These are phyloP conservation scores for Lasiodiplodia theobromae DNA, from an alignment of 2,329 filamentous ascomycete genomes.

Conservation along the genomic window DNA sequence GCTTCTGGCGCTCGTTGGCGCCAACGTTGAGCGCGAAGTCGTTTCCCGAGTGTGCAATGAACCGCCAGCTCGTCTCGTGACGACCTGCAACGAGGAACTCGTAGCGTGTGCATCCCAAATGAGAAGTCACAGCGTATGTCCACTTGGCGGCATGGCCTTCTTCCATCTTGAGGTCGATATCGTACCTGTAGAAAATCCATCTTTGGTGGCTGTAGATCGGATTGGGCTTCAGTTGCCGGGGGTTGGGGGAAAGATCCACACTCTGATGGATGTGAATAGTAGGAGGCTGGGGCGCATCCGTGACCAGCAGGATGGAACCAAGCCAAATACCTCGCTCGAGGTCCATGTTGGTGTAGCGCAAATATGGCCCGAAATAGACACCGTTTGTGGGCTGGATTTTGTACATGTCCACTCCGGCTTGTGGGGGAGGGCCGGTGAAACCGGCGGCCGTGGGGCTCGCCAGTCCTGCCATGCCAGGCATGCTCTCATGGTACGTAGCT, in stretches of 20 bases:
- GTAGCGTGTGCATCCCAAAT: slow-evolving; percentile 96
- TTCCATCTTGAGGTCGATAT: slow-evolving; percentile 87
- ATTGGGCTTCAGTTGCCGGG: slow-evolving; percentile 80
- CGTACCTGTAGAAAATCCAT: slow-evolving; percentile 96
- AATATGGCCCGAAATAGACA: slow-evolving; percentile 96
- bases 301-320: slow-evolving; percentile 91
- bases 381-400: slow-evolving; percentile 92
- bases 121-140: slow-evolving; percentile 98
- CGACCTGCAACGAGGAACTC: slow-evolving; percentile 95
- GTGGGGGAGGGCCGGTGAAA: slow-evolving; percentile 87
- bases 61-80: slow-evolving; percentile 91
- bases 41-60: slow-evolving; percentile 94
- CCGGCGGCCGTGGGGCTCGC: slow-evolving; percentile 79
- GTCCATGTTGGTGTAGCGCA: slow-evolving; percentile 97
- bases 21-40: slow-evolving; percentile 91
- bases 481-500: slow-evolving; percentile 84
- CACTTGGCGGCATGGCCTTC: slow-evolving; percentile 80
- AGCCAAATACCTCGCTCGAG: slow-evolving; percentile 89
- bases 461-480: slow-evolving; percentile 79
- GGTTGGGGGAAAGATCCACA: slow-evolving; percentile 89
- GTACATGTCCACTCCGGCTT: slow-evolving; percentile 90
- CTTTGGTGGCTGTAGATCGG: slow-evolving; percentile 88
- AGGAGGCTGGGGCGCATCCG: slow-evolving; percentile 88
- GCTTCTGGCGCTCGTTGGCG: slow-evolving; percentile 80
- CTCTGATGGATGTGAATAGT: slow-evolving; percentile 96